These are phyloP conservation scores for sorghum (Sorghum bicolor) DNA, from an alignment of 176 grass and related monocot genomes.

Conservation along the genomic window DNA sequence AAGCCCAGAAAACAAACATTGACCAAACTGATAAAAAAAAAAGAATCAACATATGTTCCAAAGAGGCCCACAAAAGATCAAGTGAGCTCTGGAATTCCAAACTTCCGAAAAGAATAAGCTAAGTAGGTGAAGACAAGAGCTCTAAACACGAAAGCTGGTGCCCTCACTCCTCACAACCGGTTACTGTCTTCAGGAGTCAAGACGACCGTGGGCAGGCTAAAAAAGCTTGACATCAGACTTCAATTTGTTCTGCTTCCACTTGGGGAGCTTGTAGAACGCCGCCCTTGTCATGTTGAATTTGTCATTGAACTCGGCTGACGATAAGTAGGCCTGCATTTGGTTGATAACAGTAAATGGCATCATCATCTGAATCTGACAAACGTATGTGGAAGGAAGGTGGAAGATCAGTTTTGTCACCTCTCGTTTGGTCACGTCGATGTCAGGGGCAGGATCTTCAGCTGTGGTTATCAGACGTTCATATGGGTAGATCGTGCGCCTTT, in stretches of 20 bases:
- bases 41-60: neutral
- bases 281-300: constrained; percentile 42
- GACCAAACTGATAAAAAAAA: neutral
- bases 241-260: constrained; percentile 90
- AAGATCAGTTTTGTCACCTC: constrained; percentile 47
- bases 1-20: neutral
- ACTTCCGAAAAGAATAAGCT: neutral
- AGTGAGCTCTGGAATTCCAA: neutral
- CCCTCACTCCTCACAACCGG: constrained; percentile 17
- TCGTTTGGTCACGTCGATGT: constrained; percentile 77
- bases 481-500: constrained; percentile 49
- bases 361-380: constrained; percentile 1
- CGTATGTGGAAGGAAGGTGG: neutral
- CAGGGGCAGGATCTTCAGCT: constrained; percentile 53
- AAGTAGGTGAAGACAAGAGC: neutral
- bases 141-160: neutral
- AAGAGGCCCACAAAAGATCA: constrained; percentile 34
- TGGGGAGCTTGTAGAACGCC: constrained; percentile 73
- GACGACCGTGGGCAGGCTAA: constrained; percentile 24
- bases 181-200: neutral
- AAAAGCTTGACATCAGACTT: constrained; percentile 72
- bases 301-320: constrained; percentile 19
- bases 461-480: constrained; percentile 63
- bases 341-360: neutral
- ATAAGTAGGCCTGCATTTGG: constrained; percentile 61